phyloP scores from a whole-genome alignment of 1,139 yeast species.

The Scheffersomyces lignicola region DNA sequence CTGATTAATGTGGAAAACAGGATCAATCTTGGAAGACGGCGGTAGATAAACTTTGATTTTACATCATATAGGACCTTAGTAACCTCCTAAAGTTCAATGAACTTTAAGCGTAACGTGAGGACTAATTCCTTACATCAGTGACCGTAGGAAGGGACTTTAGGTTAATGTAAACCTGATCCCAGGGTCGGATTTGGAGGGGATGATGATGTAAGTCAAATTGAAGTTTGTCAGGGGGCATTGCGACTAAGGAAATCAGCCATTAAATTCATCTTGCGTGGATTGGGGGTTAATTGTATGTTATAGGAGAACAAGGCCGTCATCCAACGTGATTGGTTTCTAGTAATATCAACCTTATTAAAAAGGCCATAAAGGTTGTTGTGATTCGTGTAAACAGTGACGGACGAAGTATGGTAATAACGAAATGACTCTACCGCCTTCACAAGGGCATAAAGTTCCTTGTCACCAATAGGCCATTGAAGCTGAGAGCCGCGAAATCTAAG shows the following conservation, averaged over 20 bases:
- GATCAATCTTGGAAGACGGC: too few species aligned
- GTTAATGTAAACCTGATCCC: too few species aligned
- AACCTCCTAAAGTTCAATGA: too few species aligned
- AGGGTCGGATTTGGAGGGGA: too few species aligned
- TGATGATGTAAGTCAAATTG: too few species aligned
- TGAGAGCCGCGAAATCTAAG: constrained; percentile 4
- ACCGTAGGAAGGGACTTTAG: too few species aligned
- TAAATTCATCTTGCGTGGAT: not conserved
- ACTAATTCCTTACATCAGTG: too few species aligned
- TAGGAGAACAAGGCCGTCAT: not conserved
- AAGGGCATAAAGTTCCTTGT: constrained; percentile 3
- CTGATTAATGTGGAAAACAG: too few species aligned
- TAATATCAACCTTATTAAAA: not conserved
- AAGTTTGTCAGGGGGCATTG: too few species aligned
- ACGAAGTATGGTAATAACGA: not conserved
- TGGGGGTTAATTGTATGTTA: not conserved
- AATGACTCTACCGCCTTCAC: constrained; percentile 1
- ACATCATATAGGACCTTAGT: too few species aligned
- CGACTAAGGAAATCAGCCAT: constrained; percentile 3
- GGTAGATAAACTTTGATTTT: too few species aligned
- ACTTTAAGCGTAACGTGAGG: too few species aligned
- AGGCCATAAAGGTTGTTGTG: not conserved
- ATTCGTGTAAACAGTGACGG: not conserved
- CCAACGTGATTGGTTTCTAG: constrained; percentile 3
- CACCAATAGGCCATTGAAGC: constrained; percentile 1